Conservation (phyloP, 179 eudicot genomes). For the Corrigiola litoralis region DNA sequence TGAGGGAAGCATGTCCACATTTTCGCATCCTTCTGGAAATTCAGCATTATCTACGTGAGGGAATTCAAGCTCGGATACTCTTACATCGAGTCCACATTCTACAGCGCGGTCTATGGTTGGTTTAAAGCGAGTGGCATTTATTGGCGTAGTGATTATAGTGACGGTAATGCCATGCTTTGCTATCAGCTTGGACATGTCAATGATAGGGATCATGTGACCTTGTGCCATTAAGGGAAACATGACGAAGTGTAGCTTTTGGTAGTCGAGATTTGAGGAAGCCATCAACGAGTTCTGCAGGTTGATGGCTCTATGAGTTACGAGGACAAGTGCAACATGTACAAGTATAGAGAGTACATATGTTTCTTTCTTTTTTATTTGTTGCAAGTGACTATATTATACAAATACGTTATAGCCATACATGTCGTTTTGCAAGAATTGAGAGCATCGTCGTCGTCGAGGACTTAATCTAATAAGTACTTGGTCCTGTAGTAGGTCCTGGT, state of each 20-base stretch:
- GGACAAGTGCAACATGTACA: no score
- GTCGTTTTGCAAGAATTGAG: no score
- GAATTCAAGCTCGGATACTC: slow-evolving; percentile 21
- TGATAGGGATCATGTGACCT: slow-evolving; percentile 47
- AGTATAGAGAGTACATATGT: no score
- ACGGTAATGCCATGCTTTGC: slow-evolving; percentile 27
- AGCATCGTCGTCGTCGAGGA: background rate
- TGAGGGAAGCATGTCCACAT: slow-evolving; percentile 40
- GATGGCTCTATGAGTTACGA: background rate
- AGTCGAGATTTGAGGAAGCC: background rate
- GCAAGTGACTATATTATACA: no score
- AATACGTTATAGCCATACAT: no score
- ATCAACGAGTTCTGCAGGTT: background rate
- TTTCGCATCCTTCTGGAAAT: slow-evolving; percentile 32
- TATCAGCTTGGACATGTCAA: slow-evolving; percentile 34
- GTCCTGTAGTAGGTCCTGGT: no score
- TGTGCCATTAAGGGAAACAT: slow-evolving; percentile 38
- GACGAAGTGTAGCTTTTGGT: slow-evolving; percentile 28
- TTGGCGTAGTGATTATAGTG: slow-evolving; percentile 37
- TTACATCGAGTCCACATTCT: slow-evolving; percentile 9
- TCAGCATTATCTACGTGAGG: slow-evolving; percentile 27
- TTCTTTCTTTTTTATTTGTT: no score
- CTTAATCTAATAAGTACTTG: background rate
- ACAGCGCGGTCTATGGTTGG: slow-evolving; percentile 20
- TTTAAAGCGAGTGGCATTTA: slow-evolving; percentile 29